A percentile compares a stretch with the other conserved stretches of the same genome.
phyloP scores from a whole-genome alignment of 2,329 filamentous ascomycete species.

The Aspergillus pseudoglaucus region DNA sequence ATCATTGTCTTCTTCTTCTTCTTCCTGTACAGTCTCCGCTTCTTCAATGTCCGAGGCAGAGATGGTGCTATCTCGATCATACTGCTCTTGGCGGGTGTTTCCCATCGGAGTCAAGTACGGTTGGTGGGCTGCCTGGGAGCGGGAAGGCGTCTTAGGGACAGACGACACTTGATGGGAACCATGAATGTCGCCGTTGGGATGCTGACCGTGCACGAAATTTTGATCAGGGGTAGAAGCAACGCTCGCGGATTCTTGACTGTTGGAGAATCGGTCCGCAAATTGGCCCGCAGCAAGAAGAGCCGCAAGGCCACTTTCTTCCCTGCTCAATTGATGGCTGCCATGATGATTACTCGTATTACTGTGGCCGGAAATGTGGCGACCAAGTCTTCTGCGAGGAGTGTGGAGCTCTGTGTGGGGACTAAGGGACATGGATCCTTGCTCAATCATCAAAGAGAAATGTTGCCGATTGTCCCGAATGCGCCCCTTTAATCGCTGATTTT shows the following conservation, averaged over 20 bases:
- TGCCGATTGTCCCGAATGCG: conserved; percentile 86
- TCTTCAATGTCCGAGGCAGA: conserved; percentile 56
- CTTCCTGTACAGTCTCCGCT: conserved; percentile 46
- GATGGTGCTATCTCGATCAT: conserved; percentile 80
- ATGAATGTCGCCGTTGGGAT: conserved; percentile 58
- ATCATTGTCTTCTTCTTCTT: conserved; percentile 32
- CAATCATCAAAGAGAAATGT: conserved; percentile 72
- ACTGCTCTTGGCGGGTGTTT: conserved; percentile 44
- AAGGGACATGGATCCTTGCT: conserved; percentile 62
- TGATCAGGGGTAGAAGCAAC: conserved; percentile 64
- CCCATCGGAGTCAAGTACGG: conserved; percentile 54
- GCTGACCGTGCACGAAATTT: conserved; percentile 43
- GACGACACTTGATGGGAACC: conserved; percentile 80
- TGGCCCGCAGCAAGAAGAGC: conserved; percentile 61
- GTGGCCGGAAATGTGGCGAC: conserved; percentile 32
- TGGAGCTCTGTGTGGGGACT: conserved; percentile 51
- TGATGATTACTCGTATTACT: not conserved
- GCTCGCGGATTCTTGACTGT: conserved; percentile 68
- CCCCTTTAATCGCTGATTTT: conserved; percentile 69
- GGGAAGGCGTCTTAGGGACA: conserved; percentile 67
- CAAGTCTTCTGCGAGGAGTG: conserved; percentile 36
- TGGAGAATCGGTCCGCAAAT: conserved; percentile 70
- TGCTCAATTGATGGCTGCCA: conserved; percentile 33
- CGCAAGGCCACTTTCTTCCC: conserved; percentile 61
- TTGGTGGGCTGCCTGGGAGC: conserved; percentile 45